A percentile compares a stretch with the other conserved stretches of the same genome.
Evolutionary conservation across 2,329 filamentous ascomycete species (phyloP).

Genomic region (Coccinonectria pachysandricola): DNA sequence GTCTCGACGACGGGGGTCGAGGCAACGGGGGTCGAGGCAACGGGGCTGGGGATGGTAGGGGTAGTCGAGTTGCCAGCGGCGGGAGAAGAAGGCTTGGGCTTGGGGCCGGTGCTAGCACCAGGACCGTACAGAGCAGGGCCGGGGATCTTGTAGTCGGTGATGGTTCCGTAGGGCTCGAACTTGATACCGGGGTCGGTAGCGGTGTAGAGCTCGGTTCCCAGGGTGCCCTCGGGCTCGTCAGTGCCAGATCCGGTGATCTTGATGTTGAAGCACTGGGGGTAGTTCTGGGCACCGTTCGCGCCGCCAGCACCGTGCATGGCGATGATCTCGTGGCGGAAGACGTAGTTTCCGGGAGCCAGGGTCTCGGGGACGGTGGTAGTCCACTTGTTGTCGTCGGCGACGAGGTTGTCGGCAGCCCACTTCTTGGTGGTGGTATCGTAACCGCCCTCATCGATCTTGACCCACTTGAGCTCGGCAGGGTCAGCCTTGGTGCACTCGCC

Average conservation of each 20-base stretch:
- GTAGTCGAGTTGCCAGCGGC: constrained; percentile 2
- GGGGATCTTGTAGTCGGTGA: constrained; percentile 18
- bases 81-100: too few species aligned
- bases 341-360: constrained; percentile 31
- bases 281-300: constrained; percentile 37
- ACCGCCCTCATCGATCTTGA: constrained; percentile 55
- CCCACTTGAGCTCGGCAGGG: constrained; percentile 44
- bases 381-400: constrained; percentile 30
- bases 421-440: constrained; percentile 26
- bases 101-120: constrained; percentile 6
- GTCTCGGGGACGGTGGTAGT: constrained; percentile 25
- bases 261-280: constrained; percentile 40
- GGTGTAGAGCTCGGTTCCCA: constrained; percentile 23
- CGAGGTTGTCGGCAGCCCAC: constrained; percentile 31
- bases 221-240: constrained; percentile 22
- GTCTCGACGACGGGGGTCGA: constrained; percentile 2
- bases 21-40: constrained; percentile 6
- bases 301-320: constrained; percentile 9
- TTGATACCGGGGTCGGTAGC: constrained; percentile 22
- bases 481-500: constrained; percentile 43
- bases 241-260: constrained; percentile 32
- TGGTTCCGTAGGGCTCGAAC: constrained; percentile 21
- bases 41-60: constrained; percentile 3
- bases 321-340: constrained; percentile 41
- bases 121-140: constrained; percentile 19